phyloP scores from a whole-genome alignment of 257 asterid genomes.

The Plantago ovata region DNA sequence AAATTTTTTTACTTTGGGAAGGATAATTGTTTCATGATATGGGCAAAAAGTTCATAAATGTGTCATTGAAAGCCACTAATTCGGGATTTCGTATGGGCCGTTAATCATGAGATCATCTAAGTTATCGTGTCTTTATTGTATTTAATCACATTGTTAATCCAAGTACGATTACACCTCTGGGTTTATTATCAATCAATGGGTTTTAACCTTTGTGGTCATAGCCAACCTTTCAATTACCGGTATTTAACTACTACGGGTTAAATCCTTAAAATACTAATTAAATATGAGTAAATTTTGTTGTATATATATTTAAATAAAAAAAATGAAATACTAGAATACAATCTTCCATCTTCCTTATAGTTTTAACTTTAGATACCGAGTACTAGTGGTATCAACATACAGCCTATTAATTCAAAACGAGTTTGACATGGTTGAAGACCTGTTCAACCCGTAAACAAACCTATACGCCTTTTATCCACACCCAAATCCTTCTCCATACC shows the following conservation, averaged over 20 bases:
- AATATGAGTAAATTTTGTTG: not conserved
- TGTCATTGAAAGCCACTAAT: constrained; percentile 46
- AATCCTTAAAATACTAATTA: not conserved
- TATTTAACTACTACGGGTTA: too few relatives aligned
- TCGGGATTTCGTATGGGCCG: constrained; percentile 33
- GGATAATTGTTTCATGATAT: constrained; percentile 30
- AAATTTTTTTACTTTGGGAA: constrained; percentile 4
- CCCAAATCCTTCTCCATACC: too few relatives aligned
- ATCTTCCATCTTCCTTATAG: too few relatives aligned
- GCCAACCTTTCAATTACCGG: too few relatives aligned
- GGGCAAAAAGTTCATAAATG: constrained; percentile 21
- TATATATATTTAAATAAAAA: constrained; percentile 19
- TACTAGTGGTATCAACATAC: too few relatives aligned
- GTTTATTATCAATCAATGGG: not conserved
- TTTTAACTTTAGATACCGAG: too few relatives aligned
- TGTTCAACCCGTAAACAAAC: too few relatives aligned
- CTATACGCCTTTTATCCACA: too few relatives aligned
- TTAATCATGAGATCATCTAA: constrained; percentile 26
- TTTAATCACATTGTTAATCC: constrained; percentile 16
- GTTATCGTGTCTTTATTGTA: constrained; percentile 13
- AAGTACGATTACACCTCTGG: not conserved
- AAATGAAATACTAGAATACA: too few relatives aligned
- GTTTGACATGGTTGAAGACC: too few relatives aligned
- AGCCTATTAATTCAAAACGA: too few relatives aligned
- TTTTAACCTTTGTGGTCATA: not conserved